phyloP scores from a whole-genome alignment of 139 green algal species.

The Coelastrella sp. region DNA sequence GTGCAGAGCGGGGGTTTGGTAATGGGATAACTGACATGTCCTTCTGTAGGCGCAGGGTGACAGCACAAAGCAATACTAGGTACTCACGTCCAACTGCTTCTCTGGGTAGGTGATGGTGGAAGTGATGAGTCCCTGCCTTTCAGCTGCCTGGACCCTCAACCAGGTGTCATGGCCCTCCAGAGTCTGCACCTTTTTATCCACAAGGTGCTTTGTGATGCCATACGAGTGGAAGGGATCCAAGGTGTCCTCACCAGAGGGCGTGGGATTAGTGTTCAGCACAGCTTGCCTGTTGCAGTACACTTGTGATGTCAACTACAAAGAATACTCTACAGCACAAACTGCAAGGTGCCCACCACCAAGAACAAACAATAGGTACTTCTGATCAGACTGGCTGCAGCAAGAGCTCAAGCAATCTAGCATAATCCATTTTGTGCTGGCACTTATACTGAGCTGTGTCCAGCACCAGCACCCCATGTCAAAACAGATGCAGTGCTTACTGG shows the following conservation, averaged over 20 bases:
- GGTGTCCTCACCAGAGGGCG: constrained; percentile 59
- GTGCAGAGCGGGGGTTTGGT: too few species aligned
- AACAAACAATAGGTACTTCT: background rate
- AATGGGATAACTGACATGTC: too few species aligned
- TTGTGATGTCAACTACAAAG: too few species aligned
- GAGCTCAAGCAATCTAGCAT: too few species aligned
- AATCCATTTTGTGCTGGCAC: too few species aligned
- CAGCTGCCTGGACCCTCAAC: constrained; percentile 23
- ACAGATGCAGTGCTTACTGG: constrained; percentile 17
- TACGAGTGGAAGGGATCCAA: constrained; percentile 85
- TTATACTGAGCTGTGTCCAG: too few species aligned
- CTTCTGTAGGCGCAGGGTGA: too few species aligned
- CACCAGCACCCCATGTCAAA: too few species aligned
- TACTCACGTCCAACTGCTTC: background rate
- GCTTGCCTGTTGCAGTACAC: constrained; percentile 17
- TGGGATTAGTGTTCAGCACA: constrained; percentile 71
- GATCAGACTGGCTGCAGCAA: too few species aligned
- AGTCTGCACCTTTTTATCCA: constrained; percentile 72
- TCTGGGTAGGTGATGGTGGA: background rate
- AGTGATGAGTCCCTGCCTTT: constrained; percentile 21
- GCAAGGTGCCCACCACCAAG: background rate
- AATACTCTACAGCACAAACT: background rate
- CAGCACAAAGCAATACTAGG: too few species aligned
- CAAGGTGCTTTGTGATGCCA: constrained; percentile 77
- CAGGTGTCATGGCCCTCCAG: constrained; percentile 42